phyloP scores from a whole-genome alignment of 345 rosid genomes.

The Erodium maritimum region DNA sequence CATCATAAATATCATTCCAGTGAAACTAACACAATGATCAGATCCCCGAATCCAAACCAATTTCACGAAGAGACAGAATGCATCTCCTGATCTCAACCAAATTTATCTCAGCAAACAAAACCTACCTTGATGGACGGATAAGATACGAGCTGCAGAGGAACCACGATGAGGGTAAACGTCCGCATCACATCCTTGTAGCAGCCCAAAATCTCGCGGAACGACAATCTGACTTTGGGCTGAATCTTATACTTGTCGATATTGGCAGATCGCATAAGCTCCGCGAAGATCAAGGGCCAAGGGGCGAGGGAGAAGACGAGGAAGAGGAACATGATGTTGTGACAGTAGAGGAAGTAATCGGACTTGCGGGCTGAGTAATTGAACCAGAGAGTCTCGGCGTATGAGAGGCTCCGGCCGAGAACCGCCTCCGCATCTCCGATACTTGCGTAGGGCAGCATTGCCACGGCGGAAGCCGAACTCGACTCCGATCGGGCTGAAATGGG shows the following conservation, averaged over 20 bases:
- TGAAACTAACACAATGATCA: no score
- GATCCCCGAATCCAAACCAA: no score
- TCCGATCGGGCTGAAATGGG: no score
- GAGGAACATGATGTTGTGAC: conserved; percentile 55
- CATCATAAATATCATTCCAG: no score
- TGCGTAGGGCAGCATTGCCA: conserved; percentile 59
- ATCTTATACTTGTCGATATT: conserved; percentile 57
- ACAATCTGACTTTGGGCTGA: conserved; percentile 66
- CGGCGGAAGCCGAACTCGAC: neutral
- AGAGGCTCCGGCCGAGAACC: conserved; percentile 65
- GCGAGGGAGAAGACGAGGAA: conserved; percentile 57
- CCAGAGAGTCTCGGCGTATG: conserved; percentile 61
- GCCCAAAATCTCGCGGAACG: conserved; percentile 40
- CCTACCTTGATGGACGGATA: conserved; percentile 82
- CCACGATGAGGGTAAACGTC: conserved; percentile 64
- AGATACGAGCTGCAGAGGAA: conserved; percentile 74
- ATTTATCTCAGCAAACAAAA: no score
- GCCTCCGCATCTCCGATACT: conserved; percentile 49
- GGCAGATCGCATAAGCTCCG: conserved; percentile 38
- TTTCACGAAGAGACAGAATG: no score
- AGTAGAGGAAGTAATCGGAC: conserved; percentile 88
- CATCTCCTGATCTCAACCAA: no score
- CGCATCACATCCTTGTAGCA: conserved; percentile 75
- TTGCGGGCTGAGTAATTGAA: conserved; percentile 66
- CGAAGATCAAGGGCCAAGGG: conserved; percentile 54